A percentile compares a stretch with the other conserved stretches of the same genome.
Conservation (phyloP, 2,329 filamentous ascomycete genomes). For the Cylindrodendrum hubeiense region DNA sequence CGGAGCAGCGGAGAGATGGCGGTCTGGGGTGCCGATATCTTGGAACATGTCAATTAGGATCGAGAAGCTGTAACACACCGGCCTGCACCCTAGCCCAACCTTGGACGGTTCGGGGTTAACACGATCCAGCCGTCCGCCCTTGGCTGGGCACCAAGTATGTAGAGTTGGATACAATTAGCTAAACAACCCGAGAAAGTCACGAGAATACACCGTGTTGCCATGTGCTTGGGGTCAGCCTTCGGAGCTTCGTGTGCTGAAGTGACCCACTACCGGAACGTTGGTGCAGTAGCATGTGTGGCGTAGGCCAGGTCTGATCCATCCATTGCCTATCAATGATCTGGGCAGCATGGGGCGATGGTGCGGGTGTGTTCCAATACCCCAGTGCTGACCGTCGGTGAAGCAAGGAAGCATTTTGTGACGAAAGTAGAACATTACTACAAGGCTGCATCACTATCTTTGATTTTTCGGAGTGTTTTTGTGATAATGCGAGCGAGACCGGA, state of each 20-base stretch:
- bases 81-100: neutral
- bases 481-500: conserved; percentile 26
- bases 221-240: neutral
- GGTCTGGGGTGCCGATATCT: conserved; percentile 24
- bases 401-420: neutral
- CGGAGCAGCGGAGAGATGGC: conserved; percentile 23
- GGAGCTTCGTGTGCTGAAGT: conserved; percentile 1
- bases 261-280: conserved; percentile 6
- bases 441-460: neutral
- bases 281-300: conserved; percentile 5
- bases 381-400: neutral
- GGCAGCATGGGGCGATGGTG: neutral
- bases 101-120: conserved; percentile 5
- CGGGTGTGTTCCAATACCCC: neutral
- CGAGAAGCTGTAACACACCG: conserved; percentile 8
- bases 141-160: neutral
- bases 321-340: neutral
- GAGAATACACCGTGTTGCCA: conserved; percentile 19
- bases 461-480: neutral
- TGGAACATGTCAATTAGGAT: neutral
- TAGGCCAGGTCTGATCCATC: conserved; percentile 3
- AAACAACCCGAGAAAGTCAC: conserved; percentile 7
- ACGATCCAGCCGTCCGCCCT: neutral
- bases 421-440: neutral
- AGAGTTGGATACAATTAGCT: neutral